Base-by-base conservation (phyloP, 2,329 filamentous ascomycete genomes). In the Fusarium miscanthi region DNA sequence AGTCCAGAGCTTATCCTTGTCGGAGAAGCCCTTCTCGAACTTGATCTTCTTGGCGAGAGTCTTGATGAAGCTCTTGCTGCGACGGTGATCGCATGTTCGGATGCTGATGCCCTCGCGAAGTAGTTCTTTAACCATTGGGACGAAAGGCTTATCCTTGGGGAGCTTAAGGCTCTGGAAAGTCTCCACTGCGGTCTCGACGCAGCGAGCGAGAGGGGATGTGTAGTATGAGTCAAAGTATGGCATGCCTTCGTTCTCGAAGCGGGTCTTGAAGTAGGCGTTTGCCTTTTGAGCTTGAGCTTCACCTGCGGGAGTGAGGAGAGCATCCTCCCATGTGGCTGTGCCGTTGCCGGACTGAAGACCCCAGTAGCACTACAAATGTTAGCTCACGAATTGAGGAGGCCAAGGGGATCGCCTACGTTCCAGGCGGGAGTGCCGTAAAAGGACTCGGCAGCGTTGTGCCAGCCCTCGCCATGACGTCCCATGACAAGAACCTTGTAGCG, bases 391-490 rank as follows among this genome's bases (percentile, higher is more conserved):
- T 4, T 19, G 16, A 12, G 3, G 1, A 2, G 14, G 5, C 6
- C 16, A 13, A 5, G 7, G 1, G 19, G 12, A 8, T 13, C 19
- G 8, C 87, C 74, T 79, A 88, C 88, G 78, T 93, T 91, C 91
- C 91, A 93, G 6, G 88, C 89, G 3, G 89, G 87, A 0, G 90
- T 93, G 51, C 91, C 91, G 73, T 92, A 93, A 78, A 85, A 91
- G 33, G 84, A 83, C 80, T 93, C 89, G 19, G 91, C 91, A 11
- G 85, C 85, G 71, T 90, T 90, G 71, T 90, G 88, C 74, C 83
- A 89, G 17, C 92, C 92, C 80, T 94, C 87, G 27, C 92, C 92
- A 77, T 94, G 92, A 42, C 92, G 88, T 6, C 88, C 91, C 79
- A 93, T 84, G 80, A 91, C 91, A 35, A 94, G 78, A 14, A 94